Base-by-base conservation (phyloP, 208 protist genomes). In the Polymyxa betae region DNA sequence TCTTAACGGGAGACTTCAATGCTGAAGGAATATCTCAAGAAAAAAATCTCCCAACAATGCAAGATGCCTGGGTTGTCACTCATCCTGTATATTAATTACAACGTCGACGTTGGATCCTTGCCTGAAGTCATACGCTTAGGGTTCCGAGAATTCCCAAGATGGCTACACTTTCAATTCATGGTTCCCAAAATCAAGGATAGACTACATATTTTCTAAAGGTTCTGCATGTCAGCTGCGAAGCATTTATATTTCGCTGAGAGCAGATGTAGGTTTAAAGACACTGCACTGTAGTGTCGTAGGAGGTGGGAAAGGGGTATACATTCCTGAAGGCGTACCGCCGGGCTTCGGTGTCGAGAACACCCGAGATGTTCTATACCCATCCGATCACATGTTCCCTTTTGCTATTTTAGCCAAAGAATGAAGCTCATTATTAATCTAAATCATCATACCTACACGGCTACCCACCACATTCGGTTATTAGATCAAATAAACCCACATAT, bases 1-100 rank as follows among this genome's bases (percentile, higher is more conserved):
- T 66, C 54, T 29, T 66, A 66, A 66, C 54, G 29, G 54, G 54
- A 29, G 54, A 66, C 54, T 66, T 66, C 54, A 66, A 66, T 66
- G 54, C 54, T 29, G 54, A 66, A 29, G 20, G 29, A 16, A 29
- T 66, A 29, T 66, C 54, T 66, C 20, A 16, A 32, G 54, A 66
- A 66, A 16, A 29, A 66, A 32, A 16, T 16, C 29, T 66, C 29
- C 54, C 54, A 16, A 32, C 29, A 29, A 32, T 66, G 29, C 54
- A 29, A 16, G 54, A 66, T 66, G 54, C 54, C 29, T 66, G 54
- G 54, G 20, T 16, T 32, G 54, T 32, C 20, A 29, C 54, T 29
- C 54, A 66, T 66, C 54, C 54, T 16, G 54, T 66, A 32, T 29
- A 29, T n/a, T n/a, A n/a, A n/a, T n/a, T n/a, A n/a, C n/a, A n/a